Evolutionary conservation across 176 grass and related monocot species (phyloP), one percentile per base, ranked within the genome.

Genomic region (Triticum monococcum): DNA sequence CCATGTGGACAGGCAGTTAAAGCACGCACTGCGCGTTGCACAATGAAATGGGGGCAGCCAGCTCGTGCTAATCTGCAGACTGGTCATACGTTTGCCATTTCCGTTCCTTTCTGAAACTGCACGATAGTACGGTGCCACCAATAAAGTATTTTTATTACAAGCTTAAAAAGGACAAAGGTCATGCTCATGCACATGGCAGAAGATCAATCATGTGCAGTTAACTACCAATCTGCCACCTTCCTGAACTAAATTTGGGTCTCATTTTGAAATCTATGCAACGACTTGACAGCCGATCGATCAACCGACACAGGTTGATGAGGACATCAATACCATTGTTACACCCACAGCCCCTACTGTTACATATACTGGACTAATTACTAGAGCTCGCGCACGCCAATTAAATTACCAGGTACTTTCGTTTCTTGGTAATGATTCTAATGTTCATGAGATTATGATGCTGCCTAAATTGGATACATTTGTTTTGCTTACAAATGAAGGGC

Each of bases 131-230:
- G 18, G 8, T 40, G 17, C 43, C 8, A 52, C 38, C 22, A 38
- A 20, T 60, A 43, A 61, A 56, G 68, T 67, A 23, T 59, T 54
- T 1, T 28, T 28, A 28, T 28, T 28, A 28, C 26, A 28, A 28
- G 26, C 26, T 54, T 54, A 0, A 54, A 2, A 76, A 74, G 12
- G 45, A 67, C 18, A 80, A 11, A 32, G 4, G 25, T 24, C 54
- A 54, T 54, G 50, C 50, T 54, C 50, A 54, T 54, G 38, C 30
- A 5, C 30, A 9, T 32, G 18, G 36, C 54, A 64, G 36, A 17
- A 87, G 12, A 45, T 18, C 50, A 63, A 87, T 33, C 41, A 79
- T 74, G 48, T 54, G 68, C 2, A 22, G 7, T 81, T 75, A 67
- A 23, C 12, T 54, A 40, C 37, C 79, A 10, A 81, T 22, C 24